A percentile compares a stretch with the other conserved stretches of the same genome.
Evolutionary conservation across 2,329 filamentous ascomycete species (phyloP).

Genomic region (Lachnellula occidentalis): DNA sequence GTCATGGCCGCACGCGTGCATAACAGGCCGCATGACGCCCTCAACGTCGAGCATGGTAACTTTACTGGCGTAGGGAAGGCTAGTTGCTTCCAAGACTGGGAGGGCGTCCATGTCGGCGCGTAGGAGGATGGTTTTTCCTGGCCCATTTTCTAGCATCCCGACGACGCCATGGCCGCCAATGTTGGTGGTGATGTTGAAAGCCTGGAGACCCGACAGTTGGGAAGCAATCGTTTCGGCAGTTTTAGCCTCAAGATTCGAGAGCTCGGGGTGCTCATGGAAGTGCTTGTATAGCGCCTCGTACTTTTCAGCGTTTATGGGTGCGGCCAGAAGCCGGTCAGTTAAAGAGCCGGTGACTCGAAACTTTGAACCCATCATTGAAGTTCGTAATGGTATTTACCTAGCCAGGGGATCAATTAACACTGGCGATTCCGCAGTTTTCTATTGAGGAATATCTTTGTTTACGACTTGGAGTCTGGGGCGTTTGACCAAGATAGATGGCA

Average conservation of each 20-base stretch:
- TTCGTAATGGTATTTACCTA: too few relatives aligned
- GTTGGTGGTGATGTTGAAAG: slow-evolving; percentile 38
- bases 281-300: slow-evolving; percentile 1
- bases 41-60: slow-evolving; percentile 29
- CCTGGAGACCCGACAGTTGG: slow-evolving; percentile 30
- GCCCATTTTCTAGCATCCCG: slow-evolving; percentile 49
- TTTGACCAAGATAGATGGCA: too few relatives aligned
- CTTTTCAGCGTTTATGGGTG: neutral
- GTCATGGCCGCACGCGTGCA: slow-evolving; percentile 66
- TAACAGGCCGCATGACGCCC: slow-evolving; percentile 48
- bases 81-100: slow-evolving; percentile 50
- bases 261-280: slow-evolving; percentile 29
- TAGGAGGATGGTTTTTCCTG: slow-evolving; percentile 49
- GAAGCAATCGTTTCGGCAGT: slow-evolving; percentile 43
- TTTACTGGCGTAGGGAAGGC: slow-evolving; percentile 49
- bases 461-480: too few relatives aligned
- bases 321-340: neutral
- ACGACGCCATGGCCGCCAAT: slow-evolving; percentile 56
- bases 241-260: slow-evolving; percentile 49
- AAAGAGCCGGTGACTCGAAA: too few relatives aligned
- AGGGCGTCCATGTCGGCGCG: slow-evolving; percentile 59
- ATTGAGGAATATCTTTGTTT: too few relatives aligned
- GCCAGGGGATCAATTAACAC: too few relatives aligned
- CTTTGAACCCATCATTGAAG: too few relatives aligned
- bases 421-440: too few relatives aligned